phyloP scores from a whole-genome alignment of 1,284 basidiomycete species.

The Agroathelia rolfsii region DNA sequence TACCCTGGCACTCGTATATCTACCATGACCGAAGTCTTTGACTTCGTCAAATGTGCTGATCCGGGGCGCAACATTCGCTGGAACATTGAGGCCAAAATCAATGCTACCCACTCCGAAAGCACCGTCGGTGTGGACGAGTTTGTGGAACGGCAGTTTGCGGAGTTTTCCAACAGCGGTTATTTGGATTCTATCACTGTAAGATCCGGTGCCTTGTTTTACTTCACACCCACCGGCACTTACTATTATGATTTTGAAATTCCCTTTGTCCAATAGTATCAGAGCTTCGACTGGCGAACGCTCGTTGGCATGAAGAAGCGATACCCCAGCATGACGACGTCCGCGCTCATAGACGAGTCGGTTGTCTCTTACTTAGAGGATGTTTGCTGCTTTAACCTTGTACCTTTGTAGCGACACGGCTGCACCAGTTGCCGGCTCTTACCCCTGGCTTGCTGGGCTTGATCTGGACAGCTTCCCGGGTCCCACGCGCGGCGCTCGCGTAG shows the following conservation, averaged over 20 bases:
- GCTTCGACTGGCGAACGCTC: slow-evolving; percentile 70
- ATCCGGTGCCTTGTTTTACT: neutral
- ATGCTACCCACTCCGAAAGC: slow-evolving; percentile 42
- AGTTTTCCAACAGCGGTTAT: slow-evolving; percentile 50
- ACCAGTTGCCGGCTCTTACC: slow-evolving; percentile 30
- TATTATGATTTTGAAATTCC: neutral
- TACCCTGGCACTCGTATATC: slow-evolving; percentile 63
- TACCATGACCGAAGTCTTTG: slow-evolving; percentile 65
- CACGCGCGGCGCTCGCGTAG: slow-evolving; percentile 41
- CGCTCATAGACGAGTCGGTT: slow-evolving; percentile 52
- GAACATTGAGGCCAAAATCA: slow-evolving; percentile 78
- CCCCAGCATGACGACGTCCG: slow-evolving; percentile 41
- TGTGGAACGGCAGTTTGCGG: slow-evolving; percentile 48
- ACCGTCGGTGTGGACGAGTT: slow-evolving; percentile 60
- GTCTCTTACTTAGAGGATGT: neutral
- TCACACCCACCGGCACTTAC: neutral
- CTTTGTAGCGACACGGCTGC: slow-evolving; percentile 31
- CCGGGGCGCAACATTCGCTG: slow-evolving; percentile 46
- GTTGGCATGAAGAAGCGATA: slow-evolving; percentile 56
- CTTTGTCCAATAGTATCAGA: slow-evolving; percentile 46
- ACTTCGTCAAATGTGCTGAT: slow-evolving; percentile 66
- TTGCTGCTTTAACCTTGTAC: slow-evolving; percentile 3
- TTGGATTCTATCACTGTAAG: slow-evolving; percentile 50
- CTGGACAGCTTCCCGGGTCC: slow-evolving; percentile 48
- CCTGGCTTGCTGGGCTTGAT: slow-evolving; percentile 56